phyloP scores from a whole-genome alignment of 805 yeast genomes.

The Sugiyamaella chiloensis region DNA sequence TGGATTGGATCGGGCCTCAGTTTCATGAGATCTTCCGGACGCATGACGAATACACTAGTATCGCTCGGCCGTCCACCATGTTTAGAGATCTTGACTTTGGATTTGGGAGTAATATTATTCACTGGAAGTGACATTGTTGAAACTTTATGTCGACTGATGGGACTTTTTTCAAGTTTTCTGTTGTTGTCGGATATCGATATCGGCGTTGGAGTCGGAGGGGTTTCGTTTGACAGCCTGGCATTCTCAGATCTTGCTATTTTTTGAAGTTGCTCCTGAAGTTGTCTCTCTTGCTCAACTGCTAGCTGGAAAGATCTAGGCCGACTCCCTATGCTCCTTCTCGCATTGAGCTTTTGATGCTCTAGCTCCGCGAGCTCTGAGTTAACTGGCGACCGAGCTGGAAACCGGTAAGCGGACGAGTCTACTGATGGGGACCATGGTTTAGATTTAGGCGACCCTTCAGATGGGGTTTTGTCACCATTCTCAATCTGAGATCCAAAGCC shows the following conservation, averaged over 20 bases:
- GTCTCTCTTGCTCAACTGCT: constrained; percentile 22
- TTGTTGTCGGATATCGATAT: too few relatives aligned
- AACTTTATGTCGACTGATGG: neutral
- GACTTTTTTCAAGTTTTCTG: neutral
- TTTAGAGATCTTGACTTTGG: neutral
- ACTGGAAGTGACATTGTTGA: neutral
- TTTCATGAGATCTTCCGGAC: constrained; percentile 17
- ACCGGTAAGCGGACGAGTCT: neutral
- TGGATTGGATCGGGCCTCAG: constrained; percentile 3
- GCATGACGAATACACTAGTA: constrained; percentile 16
- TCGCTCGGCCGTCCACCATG: neutral
- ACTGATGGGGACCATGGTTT: neutral
- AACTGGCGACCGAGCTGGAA: neutral
- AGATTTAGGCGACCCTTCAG: neutral
- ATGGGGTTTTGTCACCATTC: neutral
- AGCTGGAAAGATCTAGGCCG: constrained; percentile 18
- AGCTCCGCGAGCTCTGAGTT: neutral
- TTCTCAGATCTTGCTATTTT: constrained; percentile 30
- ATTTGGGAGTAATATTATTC: neutral
- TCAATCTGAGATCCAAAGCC: constrained; percentile 4
- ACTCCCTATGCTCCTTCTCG: neutral
- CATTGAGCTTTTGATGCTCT: neutral
- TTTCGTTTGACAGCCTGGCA: constrained; percentile 19
- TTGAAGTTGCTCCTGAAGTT: constrained; percentile 26
- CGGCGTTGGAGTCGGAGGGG: constrained; percentile 1